phyloP scores from a whole-genome alignment of 106 monocot genomes.

The Cymbidium sinense region DNA sequence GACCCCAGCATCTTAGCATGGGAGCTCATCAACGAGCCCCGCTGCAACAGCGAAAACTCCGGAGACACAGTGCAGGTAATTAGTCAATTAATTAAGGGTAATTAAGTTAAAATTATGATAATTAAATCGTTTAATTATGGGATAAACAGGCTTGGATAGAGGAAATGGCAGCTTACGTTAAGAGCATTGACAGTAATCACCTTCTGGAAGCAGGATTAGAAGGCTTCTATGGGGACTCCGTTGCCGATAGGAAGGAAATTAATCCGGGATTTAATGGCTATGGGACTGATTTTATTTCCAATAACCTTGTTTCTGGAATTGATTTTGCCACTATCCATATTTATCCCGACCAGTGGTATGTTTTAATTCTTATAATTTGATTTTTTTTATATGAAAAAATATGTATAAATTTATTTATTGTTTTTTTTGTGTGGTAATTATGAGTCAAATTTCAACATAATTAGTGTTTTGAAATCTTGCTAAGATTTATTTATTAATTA shows the following conservation, averaged over 20 bases:
- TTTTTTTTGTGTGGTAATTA: too few relatives aligned
- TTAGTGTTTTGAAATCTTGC: neutral
- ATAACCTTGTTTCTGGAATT: slow-evolving; percentile 35
- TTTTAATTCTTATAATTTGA: neutral
- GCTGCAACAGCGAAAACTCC: slow-evolving; percentile 37
- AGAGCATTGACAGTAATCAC: slow-evolving; percentile 55
- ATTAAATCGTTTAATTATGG: too few relatives aligned
- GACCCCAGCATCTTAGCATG: slow-evolving; percentile 47
- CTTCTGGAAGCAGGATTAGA: slow-evolving; percentile 52
- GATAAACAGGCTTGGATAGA: slow-evolving; percentile 40
- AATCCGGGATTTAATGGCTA: slow-evolving; percentile 40
- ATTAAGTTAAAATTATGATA: too few relatives aligned
- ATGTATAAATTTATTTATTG: too few relatives aligned
- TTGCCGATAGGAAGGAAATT: slow-evolving; percentile 35
- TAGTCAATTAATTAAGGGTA: too few relatives aligned
- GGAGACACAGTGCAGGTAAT: slow-evolving; percentile 14
- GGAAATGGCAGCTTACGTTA: slow-evolving; percentile 52
- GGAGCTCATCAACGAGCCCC: slow-evolving; percentile 59
- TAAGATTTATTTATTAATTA: neutral
- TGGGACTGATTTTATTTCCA: slow-evolving; percentile 63
- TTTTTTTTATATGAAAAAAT: too few relatives aligned
- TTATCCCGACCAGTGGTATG: slow-evolving; percentile 70
- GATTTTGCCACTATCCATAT: slow-evolving; percentile 70
- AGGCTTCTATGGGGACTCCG: slow-evolving; percentile 60
- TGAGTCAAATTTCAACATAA: neutral